Percentiles rank a stretch among this genome's conserved stretches.
Conservation (phyloP, 78 protist genomes). For the Cyanophora paradoxa region DNA sequence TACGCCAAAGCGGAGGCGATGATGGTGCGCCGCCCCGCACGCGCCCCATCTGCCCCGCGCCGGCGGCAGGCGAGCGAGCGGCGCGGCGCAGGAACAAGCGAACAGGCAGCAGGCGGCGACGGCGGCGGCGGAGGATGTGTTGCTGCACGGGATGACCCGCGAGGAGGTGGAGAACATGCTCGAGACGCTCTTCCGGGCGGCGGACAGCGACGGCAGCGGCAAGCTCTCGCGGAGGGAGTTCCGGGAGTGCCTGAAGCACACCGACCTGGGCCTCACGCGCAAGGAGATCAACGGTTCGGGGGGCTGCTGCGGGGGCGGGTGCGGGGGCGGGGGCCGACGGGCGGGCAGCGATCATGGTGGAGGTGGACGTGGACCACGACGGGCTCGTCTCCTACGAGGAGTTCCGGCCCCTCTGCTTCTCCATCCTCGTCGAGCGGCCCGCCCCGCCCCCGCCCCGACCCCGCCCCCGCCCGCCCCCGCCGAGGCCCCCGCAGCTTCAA, state of each 20-base stretch:
- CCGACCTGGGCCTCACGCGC: conserved; percentile 10
- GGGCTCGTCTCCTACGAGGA: background rate
- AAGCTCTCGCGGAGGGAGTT: background rate
- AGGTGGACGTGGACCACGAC: background rate
- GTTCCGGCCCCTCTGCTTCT: background rate
- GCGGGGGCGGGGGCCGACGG: too few relatives aligned
- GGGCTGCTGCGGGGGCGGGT: too few relatives aligned
- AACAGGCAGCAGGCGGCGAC: background rate
- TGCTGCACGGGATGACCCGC: background rate
- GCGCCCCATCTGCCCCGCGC: too few relatives aligned
- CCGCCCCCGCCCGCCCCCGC: too few relatives aligned
- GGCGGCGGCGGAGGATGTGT: background rate
- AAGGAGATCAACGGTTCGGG: background rate
- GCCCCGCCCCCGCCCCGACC: too few relatives aligned
- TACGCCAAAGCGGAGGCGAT: background rate
- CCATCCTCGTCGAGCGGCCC: background rate
- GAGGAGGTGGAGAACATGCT: background rate
- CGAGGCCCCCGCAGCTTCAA: too few relatives aligned
- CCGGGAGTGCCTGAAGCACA: background rate
- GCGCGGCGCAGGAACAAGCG: too few relatives aligned
- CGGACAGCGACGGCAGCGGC: conserved; percentile 4
- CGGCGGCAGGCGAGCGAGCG: too few relatives aligned
- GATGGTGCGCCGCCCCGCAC: too few relatives aligned
- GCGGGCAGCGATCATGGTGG: background rate
- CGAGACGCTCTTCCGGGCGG: background rate